phyloP scores from a whole-genome alignment of 169 alveolate genomes.

The Cryptosporidium xiaoi region DNA sequence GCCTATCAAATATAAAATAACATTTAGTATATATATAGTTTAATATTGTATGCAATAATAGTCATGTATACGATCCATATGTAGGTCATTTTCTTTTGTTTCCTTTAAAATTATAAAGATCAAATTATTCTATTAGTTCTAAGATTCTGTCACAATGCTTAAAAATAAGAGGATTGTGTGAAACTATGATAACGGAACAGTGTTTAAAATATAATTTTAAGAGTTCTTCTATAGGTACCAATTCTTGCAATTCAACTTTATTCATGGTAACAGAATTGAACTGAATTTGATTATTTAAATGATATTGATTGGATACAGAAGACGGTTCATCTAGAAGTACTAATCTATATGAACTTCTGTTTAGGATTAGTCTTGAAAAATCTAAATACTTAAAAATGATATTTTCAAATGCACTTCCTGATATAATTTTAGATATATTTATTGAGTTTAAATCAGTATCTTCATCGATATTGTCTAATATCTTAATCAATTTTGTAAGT shows the following conservation, averaged over 20 bases:
- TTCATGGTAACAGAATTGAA: background rate
- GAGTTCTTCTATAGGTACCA: conserved; percentile 47
- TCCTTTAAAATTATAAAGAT: too few species aligned
- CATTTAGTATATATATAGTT: too few species aligned
- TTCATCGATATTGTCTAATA: background rate
- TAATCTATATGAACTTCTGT: conserved; percentile 7
- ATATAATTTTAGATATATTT: background rate
- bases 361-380: conserved; percentile 25
- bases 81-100: too few species aligned
- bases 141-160: conserved; percentile 28
- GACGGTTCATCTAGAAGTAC: conserved; percentile 43
- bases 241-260: background rate
- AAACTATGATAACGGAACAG: conserved; percentile 18
- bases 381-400: conserved; percentile 3
- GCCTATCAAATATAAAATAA: too few species aligned
- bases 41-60: too few species aligned
- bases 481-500: background rate
- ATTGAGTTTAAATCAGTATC: conserved; percentile 2
- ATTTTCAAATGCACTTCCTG: background rate
- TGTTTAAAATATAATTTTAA: conserved; percentile 30
- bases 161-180: conserved; percentile 5
- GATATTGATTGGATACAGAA: background rate
- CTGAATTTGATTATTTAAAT: background rate
- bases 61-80: too few species aligned
- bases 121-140: background rate